phyloP scores from a whole-genome alignment of 2,329 filamentous ascomycete genomes.

The Cladorrhinum sp. region DNA sequence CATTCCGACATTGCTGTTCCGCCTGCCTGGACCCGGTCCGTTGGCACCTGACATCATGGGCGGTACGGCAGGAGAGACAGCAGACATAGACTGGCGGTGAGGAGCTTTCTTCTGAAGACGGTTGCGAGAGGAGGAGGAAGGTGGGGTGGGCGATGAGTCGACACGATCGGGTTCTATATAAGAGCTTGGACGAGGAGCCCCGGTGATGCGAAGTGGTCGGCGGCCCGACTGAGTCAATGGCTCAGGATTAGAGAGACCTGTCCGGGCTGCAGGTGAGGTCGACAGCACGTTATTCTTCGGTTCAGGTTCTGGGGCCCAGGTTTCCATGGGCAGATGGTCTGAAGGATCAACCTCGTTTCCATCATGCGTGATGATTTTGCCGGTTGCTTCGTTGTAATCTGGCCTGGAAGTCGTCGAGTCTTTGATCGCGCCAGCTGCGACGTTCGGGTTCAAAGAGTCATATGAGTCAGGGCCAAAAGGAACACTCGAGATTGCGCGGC shows the following conservation, averaged over 20 bases:
- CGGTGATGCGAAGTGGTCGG: conserved; percentile 48
- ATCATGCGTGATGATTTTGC: conserved; percentile 72
- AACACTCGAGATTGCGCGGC: conserved; percentile 55
- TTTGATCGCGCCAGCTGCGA: conserved; percentile 37
- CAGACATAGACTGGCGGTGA: conserved; percentile 37
- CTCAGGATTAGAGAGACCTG: conserved; percentile 51
- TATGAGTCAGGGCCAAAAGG: conserved; percentile 77
- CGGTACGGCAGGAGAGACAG: conserved; percentile 31
- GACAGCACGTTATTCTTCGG: conserved; percentile 47
- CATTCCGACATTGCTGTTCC: conserved; percentile 10
- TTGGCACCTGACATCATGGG: conserved; percentile 33
- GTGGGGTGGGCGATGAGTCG: conserved; percentile 29
- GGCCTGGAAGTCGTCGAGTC: conserved; percentile 31
- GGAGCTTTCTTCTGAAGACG: conserved; percentile 61
- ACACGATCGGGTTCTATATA: conserved; percentile 35
- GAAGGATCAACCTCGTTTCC: conserved; percentile 76
- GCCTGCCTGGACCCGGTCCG: conserved; percentile 32
- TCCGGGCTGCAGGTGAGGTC: conserved; percentile 37
- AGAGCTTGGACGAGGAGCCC: conserved; percentile 31
- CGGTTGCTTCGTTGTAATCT: conserved; percentile 52
- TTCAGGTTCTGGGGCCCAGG: conserved; percentile 75
- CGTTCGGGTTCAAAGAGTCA: conserved; percentile 64
- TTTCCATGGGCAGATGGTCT: conserved; percentile 73
- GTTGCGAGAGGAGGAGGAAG: conserved; percentile 41
- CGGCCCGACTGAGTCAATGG: conserved; percentile 50